Evolutionary conservation across 1,284 basidiomycete species (phyloP), one percentile per base, ranked within the genome.

Genomic region (Singerocomus rubriflavus): DNA sequence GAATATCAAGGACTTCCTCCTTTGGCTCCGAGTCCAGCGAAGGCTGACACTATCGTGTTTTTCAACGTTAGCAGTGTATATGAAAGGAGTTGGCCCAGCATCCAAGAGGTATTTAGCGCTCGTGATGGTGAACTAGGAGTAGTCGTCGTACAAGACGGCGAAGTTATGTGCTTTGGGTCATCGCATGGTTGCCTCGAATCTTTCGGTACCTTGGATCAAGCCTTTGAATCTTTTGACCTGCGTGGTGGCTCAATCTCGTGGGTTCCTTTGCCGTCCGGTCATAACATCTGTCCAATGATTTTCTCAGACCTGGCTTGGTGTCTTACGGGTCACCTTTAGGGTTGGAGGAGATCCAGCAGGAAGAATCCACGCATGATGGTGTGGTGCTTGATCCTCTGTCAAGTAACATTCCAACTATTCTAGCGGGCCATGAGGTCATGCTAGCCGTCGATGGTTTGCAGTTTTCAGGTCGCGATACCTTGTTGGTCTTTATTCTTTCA

Each of bases 361-460:
- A 93, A 66, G 45, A 66, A 4, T 82, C 83, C 3, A 91, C 89
- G 1, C 77, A 75, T 30, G 90, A 93, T 57, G 90, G 91, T 12
- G 55, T 46, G 9, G 76, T 81, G 14, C 68, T 71, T 33, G 79
- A 88, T 59, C 74, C 76, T 12, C 63, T 88, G 37, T 64, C 63
- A 16, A 62, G 57, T 4, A 57, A 70, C 33, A 61, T 77, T 21
- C 77, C 79, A 3, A 55, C 56, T 6, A 68, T 85, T 39, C 56
- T 84, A 31, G 73, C 57, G 21, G 73, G 78, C 13, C 75, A 81
- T 21, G 79, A 78, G 25, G 63, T 88, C 35, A 79, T 87, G 26
- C 75, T 76, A 31, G 90, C 85, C 0, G 78, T 81, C 6, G 91
- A 94, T 62, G 89, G 89, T 0, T 73, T 91, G 13, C 76, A 80